Base-by-base conservation (phyloP, 2,329 filamentous ascomycete genomes). In the Zarea fungicola region DNA sequence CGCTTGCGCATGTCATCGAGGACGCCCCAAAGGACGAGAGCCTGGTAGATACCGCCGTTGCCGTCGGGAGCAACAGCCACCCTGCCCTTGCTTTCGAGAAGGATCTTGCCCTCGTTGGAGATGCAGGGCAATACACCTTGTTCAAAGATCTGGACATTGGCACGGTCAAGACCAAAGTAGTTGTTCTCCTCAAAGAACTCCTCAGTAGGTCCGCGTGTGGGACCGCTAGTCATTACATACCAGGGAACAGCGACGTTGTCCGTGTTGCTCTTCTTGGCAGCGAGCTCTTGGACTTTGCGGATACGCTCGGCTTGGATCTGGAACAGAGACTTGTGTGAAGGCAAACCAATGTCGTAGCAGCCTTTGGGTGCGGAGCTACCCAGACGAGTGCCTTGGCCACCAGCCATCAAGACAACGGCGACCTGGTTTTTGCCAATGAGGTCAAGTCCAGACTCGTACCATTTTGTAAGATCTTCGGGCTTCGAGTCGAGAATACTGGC, bases 161-260 rank as follows among this genome's bases (percentile, higher is more conserved):
- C 83, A 70, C 87, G 80, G 57, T 85, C 78, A 52, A 99, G 73
- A 6, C 93, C 93, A 67, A 99, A 99, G 76, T 90, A 97, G 50
- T 81, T 80, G 75, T 97, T 78, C 69, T 95, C 78, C 65, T 87
- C 73, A 69, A 99, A 97, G 75, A 93, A 99, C 54, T 86, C 76
- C 75, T 96, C 87, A n/a, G 93, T 99, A 34, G 91, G 89, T 53
- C 82, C 83, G 57, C 91, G 82, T 7, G 93, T 99, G 39, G 93
- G 93, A 5, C 93, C 93, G 62, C 89, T 96, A 61, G 93, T 99
- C 93, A 99, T 99, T 69, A 99, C 89, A 72, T 99, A 99, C 93
- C 93, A 99, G 11, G 93, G 93, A 35, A 97, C 84, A 26, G 85
- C 75, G 36, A 82, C 81, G 42, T 73, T 74, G 52, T 71, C 56